Percentiles rank a stretch among this genome's conserved stretches.
Evolutionary conservation across 192 early-diverging fungal genomes (phyloP).

Genomic region (Chytriomyces sp.): DNA sequence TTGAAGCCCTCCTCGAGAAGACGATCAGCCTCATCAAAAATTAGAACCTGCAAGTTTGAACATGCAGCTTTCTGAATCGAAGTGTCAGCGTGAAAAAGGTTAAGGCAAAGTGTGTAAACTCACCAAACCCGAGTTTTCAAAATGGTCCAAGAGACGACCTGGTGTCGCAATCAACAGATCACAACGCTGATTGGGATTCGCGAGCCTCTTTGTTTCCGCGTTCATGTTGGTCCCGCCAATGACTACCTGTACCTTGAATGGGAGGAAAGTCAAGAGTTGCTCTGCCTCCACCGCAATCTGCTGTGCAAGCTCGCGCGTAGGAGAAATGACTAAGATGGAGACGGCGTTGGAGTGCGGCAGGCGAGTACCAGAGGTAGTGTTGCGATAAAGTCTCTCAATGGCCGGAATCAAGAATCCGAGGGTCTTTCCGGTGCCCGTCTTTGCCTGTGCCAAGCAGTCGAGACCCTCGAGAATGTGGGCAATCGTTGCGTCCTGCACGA

Average conservation of each 20-base stretch:
- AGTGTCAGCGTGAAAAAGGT: background rate
- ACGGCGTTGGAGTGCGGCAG: conserved; percentile 36
- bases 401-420: conserved; percentile 83
- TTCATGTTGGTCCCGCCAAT: conserved; percentile 59
- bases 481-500: conserved; percentile 29
- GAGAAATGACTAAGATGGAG: conserved; percentile 80
- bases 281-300: conserved; percentile 79
- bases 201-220: conserved; percentile 8
- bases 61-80: conserved; percentile 1
- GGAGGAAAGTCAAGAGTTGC: conserved; percentile 61
- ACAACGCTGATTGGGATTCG: conserved; percentile 47
- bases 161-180: conserved; percentile 92
- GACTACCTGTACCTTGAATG: conserved; percentile 68
- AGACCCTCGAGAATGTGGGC: conserved; percentile 20
- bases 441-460: conserved; percentile 77
- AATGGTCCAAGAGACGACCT: conserved; percentile 91
- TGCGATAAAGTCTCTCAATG: conserved; percentile 58
- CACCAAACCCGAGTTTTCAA: conserved; percentile 48
- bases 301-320: conserved; percentile 86
- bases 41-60: conserved; percentile 7
- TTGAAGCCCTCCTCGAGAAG: conserved; percentile 89
- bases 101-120: background rate
- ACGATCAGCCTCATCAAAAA: conserved; percentile 29
- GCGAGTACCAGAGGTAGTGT: background rate
- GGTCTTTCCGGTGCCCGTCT: conserved; percentile 93